These are phyloP conservation scores for Fusarium nanum DNA, from an alignment of 2,329 filamentous ascomycete species.

Conservation along the genomic window DNA sequence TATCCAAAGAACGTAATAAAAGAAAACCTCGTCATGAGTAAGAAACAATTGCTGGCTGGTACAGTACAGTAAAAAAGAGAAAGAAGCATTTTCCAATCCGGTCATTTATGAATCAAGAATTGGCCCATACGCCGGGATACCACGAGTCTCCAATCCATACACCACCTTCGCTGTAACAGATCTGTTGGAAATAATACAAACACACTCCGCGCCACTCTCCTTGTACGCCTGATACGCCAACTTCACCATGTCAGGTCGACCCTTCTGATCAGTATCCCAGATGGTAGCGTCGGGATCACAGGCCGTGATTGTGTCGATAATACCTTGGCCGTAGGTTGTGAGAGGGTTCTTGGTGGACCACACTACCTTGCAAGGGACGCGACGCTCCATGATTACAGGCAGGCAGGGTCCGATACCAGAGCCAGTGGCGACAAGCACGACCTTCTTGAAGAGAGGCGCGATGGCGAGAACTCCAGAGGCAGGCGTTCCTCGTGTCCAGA, in stretches of 20 bases:
- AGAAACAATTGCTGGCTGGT: background rate
- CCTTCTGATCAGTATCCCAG: conserved; percentile 68
- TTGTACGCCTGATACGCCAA: conserved; percentile 60
- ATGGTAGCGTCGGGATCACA: conserved; percentile 32
- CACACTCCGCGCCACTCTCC: conserved; percentile 69
- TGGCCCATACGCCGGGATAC: conserved; percentile 73
- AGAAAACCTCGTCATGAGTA: background rate
- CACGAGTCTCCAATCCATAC: conserved; percentile 69
- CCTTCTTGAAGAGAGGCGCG: conserved; percentile 35
- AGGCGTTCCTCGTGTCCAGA: conserved; percentile 73
- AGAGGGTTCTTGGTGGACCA: conserved; percentile 40
- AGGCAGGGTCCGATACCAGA: conserved; percentile 39
- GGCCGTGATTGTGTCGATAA: conserved; percentile 28
- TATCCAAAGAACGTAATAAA: background rate
- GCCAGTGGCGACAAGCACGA: conserved; percentile 35
- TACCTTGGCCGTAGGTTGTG: conserved; percentile 20
- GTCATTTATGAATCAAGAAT: conserved; percentile 67
- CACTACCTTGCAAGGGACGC: conserved; percentile 31
- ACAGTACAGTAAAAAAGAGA: background rate
- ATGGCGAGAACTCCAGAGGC: conserved; percentile 59
- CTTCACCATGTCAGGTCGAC: conserved; percentile 62
- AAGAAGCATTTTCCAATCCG: background rate
- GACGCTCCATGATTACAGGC: conserved; percentile 34
- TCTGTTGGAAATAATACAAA: conserved; percentile 75
- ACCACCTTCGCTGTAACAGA: conserved; percentile 70